Percentiles rank a stretch among this genome's conserved stretches.
Evolutionary conservation across 148 eudicot species (phyloP).

Genomic region (Simmondsia chinensis): DNA sequence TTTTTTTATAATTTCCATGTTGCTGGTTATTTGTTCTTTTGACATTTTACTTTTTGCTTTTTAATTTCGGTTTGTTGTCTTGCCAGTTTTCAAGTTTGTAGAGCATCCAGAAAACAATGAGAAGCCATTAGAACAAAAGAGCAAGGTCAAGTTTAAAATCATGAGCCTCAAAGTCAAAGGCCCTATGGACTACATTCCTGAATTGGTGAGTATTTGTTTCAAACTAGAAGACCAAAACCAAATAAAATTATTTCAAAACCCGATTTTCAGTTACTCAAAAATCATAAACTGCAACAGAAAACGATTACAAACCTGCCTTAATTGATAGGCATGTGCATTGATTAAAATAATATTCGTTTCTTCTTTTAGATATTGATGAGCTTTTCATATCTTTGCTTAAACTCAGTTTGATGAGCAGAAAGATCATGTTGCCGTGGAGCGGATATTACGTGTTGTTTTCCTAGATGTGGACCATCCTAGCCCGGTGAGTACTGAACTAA

Average conservation of each 20-base stretch:
- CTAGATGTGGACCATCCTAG: conserved; percentile 75
- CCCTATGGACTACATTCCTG: conserved; percentile 70
- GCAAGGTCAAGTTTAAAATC: conserved; percentile 74
- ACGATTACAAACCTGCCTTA: too few species aligned
- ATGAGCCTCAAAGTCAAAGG: conserved; percentile 87
- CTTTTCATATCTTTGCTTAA: neutral
- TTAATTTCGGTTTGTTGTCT: too few species aligned
- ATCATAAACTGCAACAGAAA: too few species aligned
- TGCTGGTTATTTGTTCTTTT: too few species aligned
- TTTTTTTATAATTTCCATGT: too few species aligned
- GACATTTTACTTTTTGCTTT: neutral
- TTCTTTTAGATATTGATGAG: too few species aligned
- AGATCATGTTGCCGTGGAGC: conserved; percentile 89
- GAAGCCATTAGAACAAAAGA: conserved; percentile 64
- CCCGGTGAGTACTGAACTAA: conserved; percentile 43
- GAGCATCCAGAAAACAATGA: conserved; percentile 85
- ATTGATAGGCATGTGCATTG: too few species aligned
- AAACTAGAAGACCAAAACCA: too few species aligned
- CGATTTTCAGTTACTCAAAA: too few species aligned
- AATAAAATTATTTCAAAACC: too few species aligned
- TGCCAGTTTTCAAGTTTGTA: conserved; percentile 81
- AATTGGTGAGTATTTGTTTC: conserved; percentile 45
- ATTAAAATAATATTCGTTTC: too few species aligned
- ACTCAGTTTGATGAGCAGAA: conserved; percentile 92
- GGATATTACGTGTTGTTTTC: conserved; percentile 79